A percentile compares a stretch with the other conserved stretches of the same genome.
Evolutionary conservation across 148 eudicot genomes (phyloP).

Genomic region (Arctostaphylos glauca): DNA sequence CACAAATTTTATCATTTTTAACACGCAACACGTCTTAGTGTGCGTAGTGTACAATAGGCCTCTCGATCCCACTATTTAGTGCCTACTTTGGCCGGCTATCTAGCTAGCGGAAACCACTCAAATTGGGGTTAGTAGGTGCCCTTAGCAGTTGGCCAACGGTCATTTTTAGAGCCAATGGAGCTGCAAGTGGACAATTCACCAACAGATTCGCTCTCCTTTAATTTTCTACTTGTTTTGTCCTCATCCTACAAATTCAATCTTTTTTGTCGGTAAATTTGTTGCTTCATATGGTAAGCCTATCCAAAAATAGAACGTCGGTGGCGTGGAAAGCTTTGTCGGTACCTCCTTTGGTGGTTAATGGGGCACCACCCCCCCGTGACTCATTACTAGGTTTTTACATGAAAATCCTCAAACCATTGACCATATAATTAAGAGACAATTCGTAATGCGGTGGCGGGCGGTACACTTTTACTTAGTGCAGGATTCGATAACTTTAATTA

Average conservation of each 20-base stretch:
- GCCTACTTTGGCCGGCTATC: not conserved
- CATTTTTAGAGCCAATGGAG: not conserved
- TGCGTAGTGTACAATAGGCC: no score
- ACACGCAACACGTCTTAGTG: no score
- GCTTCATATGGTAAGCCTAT: not conserved
- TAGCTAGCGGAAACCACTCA: not conserved
- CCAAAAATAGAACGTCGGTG: not conserved
- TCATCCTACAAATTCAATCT: not conserved
- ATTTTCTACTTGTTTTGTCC: not conserved
- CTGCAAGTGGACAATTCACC: no score
- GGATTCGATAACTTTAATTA: not conserved
- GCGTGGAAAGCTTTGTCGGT: not conserved
- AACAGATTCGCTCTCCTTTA: no score
- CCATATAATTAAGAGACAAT: not conserved
- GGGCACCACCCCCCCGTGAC: not conserved
- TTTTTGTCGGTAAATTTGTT: not conserved
- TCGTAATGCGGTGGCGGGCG: not conserved
- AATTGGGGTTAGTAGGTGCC: not conserved
- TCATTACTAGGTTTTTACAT: not conserved
- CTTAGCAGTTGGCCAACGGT: constrained; percentile 4
- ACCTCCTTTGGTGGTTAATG: not conserved
- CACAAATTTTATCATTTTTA: no score
- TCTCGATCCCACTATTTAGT: not conserved
- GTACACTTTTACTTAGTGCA: not conserved
- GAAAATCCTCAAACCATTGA: not conserved